Conservation (phyloP, 441 rosid genomes). For the Pelargonium exstipulatum region DNA sequence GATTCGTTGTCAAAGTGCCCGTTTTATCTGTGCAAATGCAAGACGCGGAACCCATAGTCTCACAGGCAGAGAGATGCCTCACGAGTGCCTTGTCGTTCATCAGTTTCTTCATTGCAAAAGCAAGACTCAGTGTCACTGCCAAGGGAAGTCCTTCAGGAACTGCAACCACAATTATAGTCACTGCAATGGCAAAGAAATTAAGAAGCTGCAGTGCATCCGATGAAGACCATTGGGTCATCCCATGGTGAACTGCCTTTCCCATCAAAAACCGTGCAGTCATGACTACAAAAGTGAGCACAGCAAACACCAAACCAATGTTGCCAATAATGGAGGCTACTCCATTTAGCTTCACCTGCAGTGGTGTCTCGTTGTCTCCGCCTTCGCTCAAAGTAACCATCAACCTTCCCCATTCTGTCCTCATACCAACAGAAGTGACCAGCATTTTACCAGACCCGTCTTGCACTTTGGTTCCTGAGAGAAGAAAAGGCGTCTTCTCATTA, state of each 20-base stretch:
- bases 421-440: constrained; percentile 44
- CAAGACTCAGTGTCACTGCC: constrained; percentile 50
- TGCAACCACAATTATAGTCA: constrained; percentile 46
- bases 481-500: constrained; percentile 33
- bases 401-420: constrained; percentile 54
- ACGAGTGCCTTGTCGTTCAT: constrained; percentile 49
- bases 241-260: constrained; percentile 30
- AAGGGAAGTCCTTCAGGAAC: constrained; percentile 49
- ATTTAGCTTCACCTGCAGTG: constrained; percentile 48
- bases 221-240: constrained; percentile 34
- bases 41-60: constrained; percentile 48
- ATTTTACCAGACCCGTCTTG: constrained; percentile 46
- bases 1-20: constrained; percentile 48
- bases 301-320: constrained; percentile 41
- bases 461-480: constrained; percentile 45
- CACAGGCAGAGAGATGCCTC: constrained; percentile 47
- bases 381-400: constrained; percentile 46
- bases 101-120: constrained; percentile 48
- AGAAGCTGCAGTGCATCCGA: constrained; percentile 37
- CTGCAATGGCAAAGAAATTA: constrained; percentile 45
- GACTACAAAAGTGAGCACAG: constrained; percentile 42
- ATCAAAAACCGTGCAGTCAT: constrained; percentile 33
- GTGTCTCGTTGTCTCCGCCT: constrained; percentile 48
- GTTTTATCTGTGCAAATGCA: constrained; percentile 50
- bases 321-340: constrained; percentile 54